Evolutionary conservation across 2,329 filamentous ascomycete genomes (phyloP).

Genomic region (Lizonia empirigonia): DNA sequence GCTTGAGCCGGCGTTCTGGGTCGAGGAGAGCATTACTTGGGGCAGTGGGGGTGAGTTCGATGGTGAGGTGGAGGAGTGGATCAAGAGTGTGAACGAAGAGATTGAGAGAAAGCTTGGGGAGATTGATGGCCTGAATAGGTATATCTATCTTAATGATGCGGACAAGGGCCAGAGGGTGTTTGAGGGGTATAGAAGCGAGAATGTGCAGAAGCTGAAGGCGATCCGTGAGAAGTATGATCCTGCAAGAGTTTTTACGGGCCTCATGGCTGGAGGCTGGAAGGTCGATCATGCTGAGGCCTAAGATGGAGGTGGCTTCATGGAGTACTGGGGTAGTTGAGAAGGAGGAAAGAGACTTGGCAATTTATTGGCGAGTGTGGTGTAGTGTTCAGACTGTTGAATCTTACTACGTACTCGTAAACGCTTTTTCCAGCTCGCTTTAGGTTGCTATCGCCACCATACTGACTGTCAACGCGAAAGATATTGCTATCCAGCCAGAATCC

Average conservation of each 20-base stretch:
- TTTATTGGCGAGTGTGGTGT: not conserved
- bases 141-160: slow-evolving; percentile 28
- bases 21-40: slow-evolving; percentile 28
- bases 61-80: slow-evolving; percentile 28
- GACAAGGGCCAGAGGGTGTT: slow-evolving; percentile 49
- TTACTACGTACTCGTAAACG: not conserved
- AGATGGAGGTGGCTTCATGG: not conserved
- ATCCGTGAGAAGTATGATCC: slow-evolving; percentile 51
- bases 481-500: not conserved
- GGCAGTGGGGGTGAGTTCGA: slow-evolving; percentile 11
- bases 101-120: slow-evolving; percentile 55
- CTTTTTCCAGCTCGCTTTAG: not conserved
- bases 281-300: slow-evolving; percentile 7
- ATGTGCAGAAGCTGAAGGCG: slow-evolving; percentile 37
- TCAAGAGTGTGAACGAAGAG: slow-evolving; percentile 56
- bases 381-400: not conserved
- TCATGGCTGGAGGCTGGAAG: slow-evolving; percentile 53
- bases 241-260: slow-evolving; percentile 44
- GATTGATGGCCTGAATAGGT: slow-evolving; percentile 46
- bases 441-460: not conserved
- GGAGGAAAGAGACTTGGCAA: not conserved
- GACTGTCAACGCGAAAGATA: not conserved
- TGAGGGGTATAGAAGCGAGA: slow-evolving; percentile 48
- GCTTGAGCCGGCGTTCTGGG: slow-evolving; percentile 21
- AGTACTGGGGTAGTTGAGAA: too few relatives aligned